A percentile compares a stretch with the other conserved stretches of the same genome.
These are phyloP conservation scores for Lizonia empirigonia DNA, from an alignment of 2,329 filamentous ascomycete species.

Conservation along the genomic window DNA sequence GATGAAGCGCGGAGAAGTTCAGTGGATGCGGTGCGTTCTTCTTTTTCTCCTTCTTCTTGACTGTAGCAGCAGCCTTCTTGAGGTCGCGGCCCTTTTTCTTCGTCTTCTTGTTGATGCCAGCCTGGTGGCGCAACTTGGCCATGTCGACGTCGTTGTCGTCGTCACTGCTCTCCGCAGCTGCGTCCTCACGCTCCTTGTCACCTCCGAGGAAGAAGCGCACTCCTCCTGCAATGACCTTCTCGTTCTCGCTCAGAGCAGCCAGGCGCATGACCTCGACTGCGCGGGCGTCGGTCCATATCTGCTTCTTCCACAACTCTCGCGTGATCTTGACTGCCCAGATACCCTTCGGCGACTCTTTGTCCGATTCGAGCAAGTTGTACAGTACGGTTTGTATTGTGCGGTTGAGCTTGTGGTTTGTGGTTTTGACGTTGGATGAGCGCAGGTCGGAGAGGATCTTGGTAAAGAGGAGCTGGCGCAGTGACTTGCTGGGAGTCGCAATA, in stretches of 20 bases:
- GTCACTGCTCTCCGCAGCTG: constrained; percentile 80
- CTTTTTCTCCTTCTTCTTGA: constrained; percentile 81
- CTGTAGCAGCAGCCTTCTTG: constrained; percentile 78
- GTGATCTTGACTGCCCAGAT: constrained; percentile 97
- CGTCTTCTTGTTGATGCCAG: constrained; percentile 93
- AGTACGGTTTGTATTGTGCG: constrained; percentile 90
- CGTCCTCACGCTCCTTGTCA: constrained; percentile 92
- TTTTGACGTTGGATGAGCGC: constrained; percentile 82
- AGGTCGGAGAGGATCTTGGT: constrained; percentile 91
- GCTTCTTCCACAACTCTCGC: constrained; percentile 92
- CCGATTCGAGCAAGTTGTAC: constrained; percentile 87
- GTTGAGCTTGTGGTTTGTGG: constrained; percentile 91
- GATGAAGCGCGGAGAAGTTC: constrained; percentile 94
- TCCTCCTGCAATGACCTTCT: constrained; percentile 87
- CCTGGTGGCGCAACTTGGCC: constrained; percentile 79
- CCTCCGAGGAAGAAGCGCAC: constrained; percentile 95
- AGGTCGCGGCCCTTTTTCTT: constrained; percentile 83
- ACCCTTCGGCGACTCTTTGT: constrained; percentile 81
- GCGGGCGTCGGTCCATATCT: constrained; percentile 93
- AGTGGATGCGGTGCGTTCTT: constrained; percentile 85
- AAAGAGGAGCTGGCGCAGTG: constrained; percentile 81
- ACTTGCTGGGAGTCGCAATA: constrained; percentile 89
- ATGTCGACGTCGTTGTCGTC: constrained; percentile 77
- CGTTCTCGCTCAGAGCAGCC: constrained; percentile 83
- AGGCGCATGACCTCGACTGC: constrained; percentile 99